Conservation (phyloP, 805 yeast species). For the Blastobotrys peoriensis region DNA sequence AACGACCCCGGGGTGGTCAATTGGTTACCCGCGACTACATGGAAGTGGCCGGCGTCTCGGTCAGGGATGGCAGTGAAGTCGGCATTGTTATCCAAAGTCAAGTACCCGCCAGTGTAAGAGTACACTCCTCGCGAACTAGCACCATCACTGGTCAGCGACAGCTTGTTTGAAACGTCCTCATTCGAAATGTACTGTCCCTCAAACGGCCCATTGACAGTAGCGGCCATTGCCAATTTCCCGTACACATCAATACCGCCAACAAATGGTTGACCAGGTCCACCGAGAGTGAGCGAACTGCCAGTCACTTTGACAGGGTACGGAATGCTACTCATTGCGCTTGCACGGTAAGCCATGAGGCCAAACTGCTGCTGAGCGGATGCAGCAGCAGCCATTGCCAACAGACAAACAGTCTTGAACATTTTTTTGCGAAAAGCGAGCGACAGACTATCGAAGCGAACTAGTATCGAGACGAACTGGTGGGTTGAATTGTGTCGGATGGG, state of each 20-base stretch:
- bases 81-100: not conserved
- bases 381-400: too few species aligned
- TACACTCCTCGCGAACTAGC: not conserved
- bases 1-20: not conserved
- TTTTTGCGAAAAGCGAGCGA: not conserved
- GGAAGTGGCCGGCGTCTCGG: not conserved
- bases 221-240: not conserved
- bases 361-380: constrained; percentile 3
- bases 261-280: constrained; percentile 4
- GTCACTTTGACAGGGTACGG: constrained; percentile 6
- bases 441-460: constrained; percentile 3
- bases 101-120: not conserved
- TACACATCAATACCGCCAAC: not conserved
- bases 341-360: constrained; percentile 8
- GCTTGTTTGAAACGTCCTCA: not conserved
- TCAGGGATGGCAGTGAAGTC: not conserved
- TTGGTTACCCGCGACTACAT: not conserved
- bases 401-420: too few species aligned
- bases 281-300: constrained; percentile 7
- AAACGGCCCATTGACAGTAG: not conserved
- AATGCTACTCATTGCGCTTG: constrained; percentile 11
- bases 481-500: not conserved
- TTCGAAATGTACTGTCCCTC: not conserved
- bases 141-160: not conserved
- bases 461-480: not conserved